Conservation (phyloP, 176 grass and related monocot species). For the sorghum (Sorghum bicolor) region Sorghum_bicolor_NCBIv3 NC_012870.2:53401001-53401500, state of each 20-base stretch:
- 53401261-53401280: conserved; percentile 17
- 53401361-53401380: conserved; percentile 70
- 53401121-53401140: conserved; percentile 89
- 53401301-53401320: background rate
- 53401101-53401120: conserved; percentile 97
- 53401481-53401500: conserved; percentile 25
- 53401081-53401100: conserved; percentile 98
- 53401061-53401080: conserved; percentile 97
- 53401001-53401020: background rate
- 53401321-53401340: conserved; percentile 92
- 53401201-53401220: conserved; percentile 82
- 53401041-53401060: conserved; percentile 76
- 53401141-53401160: conserved; percentile 87
- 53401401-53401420: conserved; percentile 89
- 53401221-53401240: conserved; percentile 82
- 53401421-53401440: conserved; percentile 96
- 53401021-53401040: conserved; percentile 93
- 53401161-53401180: conserved; percentile 80
- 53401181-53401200: conserved; percentile 82
- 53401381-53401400: conserved; percentile 86
- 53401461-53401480: conserved; percentile 81
- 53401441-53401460: conserved; percentile 86
- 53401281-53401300: conserved; percentile 20
- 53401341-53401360: conserved; percentile 86
- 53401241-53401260: conserved; percentile 60